Base-by-base conservation (phyloP, 139 green algal genomes). In the Astrephomene gubernaculifera region DNA sequence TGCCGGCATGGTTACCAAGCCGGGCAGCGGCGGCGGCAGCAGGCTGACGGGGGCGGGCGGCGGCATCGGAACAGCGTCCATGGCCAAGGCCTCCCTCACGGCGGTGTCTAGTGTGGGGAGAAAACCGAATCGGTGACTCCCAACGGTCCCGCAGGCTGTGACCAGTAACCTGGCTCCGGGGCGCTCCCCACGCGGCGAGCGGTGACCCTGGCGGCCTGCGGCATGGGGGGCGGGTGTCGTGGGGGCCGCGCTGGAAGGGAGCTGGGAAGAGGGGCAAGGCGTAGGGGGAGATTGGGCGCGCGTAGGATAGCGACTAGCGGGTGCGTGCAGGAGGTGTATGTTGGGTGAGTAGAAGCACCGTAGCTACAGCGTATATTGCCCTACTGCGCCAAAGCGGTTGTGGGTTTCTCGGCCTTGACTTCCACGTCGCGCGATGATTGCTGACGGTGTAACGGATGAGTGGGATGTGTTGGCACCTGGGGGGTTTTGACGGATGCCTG, bases 71-170 rank as follows among this genome's bases (percentile, higher is more conserved):
- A 2, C 65, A 12, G 19, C 25, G 54, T 10, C 74, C 27, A 38
- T 24, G 29, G 52, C 33, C 6, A 69, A 69, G 27, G 53, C 52
- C 35, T 24, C 74, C 12, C 29, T 71, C 4, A 82, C 54, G 38
- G 44, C 36, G 5, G 63, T 38, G 24, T 6, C 54, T 29, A 31
- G 33, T 9, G 74, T 82, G 22, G 36, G 27, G 36, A 54, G 74
- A 10, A 82, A 82, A 52, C 74, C 74, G 1, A 71, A 36, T 4
- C 54, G 74, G 41, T 82, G 74, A 71, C 54, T 71, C 35, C 73
- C 73, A 52, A 12, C 6, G 24, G 73, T 81, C 73, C 73, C 73
- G 49, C 49, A 35, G 21, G 31, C 35, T 35, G 35, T 38, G 33
- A 53, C 53, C 31, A 67, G 45, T 12, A 67, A 35, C n/a, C 49